Percentiles rank a stretch among this genome's conserved stretches.
phyloP scores from a whole-genome alignment of 768 basidiomycete genomes.

The Baorangia bicolor region DNA sequence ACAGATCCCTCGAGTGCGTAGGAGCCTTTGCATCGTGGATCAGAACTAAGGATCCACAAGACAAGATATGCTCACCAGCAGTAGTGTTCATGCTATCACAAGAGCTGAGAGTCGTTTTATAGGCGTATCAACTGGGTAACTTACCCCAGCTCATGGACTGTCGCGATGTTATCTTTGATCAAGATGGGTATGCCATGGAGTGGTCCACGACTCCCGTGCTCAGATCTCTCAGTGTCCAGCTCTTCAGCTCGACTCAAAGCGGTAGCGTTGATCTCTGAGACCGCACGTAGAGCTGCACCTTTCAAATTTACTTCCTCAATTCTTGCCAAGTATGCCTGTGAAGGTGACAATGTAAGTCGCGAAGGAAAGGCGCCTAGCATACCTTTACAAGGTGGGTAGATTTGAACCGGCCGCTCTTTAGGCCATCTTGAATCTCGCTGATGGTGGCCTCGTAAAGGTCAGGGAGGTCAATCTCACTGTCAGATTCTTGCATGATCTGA shows the following conservation, averaged over 20 bases:
- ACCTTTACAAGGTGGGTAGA: slow-evolving; percentile 66
- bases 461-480: slow-evolving; percentile 27
- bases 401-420: slow-evolving; percentile 49
- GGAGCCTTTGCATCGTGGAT: slow-evolving; percentile 29
- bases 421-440: slow-evolving; percentile 50
- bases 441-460: slow-evolving; percentile 65
- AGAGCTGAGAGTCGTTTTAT: not conserved
- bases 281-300: slow-evolving; percentile 55
- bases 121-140: not conserved
- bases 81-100: slow-evolving; percentile 46
- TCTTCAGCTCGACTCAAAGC: slow-evolving; percentile 52
- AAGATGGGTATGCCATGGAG: slow-evolving; percentile 61
- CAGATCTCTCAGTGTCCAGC: slow-evolving; percentile 50
- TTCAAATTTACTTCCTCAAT: slow-evolving; percentile 69
- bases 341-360: not conserved
- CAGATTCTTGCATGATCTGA: slow-evolving; percentile 3
- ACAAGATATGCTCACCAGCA: slow-evolving; percentile 40
- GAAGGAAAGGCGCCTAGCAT: not conserved
- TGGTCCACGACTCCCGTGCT: slow-evolving; percentile 44
- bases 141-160: slow-evolving; percentile 28
- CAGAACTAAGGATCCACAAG: not conserved
- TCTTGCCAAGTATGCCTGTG: slow-evolving; percentile 61
- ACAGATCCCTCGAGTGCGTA: slow-evolving; percentile 40
- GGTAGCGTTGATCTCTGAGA: slow-evolving; percentile 55
- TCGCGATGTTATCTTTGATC: slow-evolving; percentile 49